A percentile compares a stretch with the other conserved stretches of the same genome.
phyloP scores from a whole-genome alignment of 1,139 yeast species.

The Hyphopichia pseudoburtonii region DNA sequence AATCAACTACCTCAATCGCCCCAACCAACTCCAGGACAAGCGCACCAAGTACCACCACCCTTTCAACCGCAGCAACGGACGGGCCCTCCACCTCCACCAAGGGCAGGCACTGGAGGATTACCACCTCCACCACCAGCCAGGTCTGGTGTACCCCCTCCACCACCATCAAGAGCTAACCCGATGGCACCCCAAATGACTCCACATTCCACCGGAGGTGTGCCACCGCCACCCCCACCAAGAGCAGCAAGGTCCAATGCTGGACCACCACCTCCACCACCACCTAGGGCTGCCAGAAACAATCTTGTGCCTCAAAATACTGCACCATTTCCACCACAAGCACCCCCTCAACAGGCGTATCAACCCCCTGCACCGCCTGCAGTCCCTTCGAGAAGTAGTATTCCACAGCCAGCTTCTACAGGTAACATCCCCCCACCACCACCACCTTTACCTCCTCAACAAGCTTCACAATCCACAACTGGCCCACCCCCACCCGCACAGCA shows the following conservation, averaged over 20 bases:
- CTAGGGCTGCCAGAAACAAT: constrained; percentile 13
- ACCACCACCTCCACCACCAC: constrained; percentile 27
- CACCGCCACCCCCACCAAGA: constrained; percentile 26
- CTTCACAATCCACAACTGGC: constrained; percentile 6
- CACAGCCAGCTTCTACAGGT: constrained; percentile 9
- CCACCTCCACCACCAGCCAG: constrained; percentile 32
- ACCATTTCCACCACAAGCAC: constrained; percentile 2
- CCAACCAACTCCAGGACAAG: constrained; percentile 14
- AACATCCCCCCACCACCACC: constrained; percentile 24
- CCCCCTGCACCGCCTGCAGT: constrained; percentile 15
- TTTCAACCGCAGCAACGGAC: constrained; percentile 16
- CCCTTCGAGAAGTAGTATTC: constrained; percentile 15
- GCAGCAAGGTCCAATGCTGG: constrained; percentile 17
- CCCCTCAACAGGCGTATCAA: constrained; percentile 8
- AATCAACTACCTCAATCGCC: constrained; percentile 13
- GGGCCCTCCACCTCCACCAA: constrained; percentile 10
- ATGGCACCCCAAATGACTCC: constrained; percentile 11
- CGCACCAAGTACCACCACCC: constrained; percentile 18
- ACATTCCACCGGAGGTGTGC: constrained; percentile 16
- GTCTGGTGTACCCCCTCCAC: constrained; percentile 17
- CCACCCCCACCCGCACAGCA: constrained; percentile 21
- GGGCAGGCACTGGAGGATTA: constrained; percentile 8
- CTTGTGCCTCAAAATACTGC: constrained; percentile 4
- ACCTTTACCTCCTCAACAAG: constrained; percentile 16
- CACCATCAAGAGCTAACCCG: constrained; percentile 30